Percentiles rank a stretch among this genome's conserved stretches.
Evolutionary conservation across 2,329 filamentous ascomycete genomes (phyloP).

Genomic region (Pseudogymnoascus sp.): DNA sequence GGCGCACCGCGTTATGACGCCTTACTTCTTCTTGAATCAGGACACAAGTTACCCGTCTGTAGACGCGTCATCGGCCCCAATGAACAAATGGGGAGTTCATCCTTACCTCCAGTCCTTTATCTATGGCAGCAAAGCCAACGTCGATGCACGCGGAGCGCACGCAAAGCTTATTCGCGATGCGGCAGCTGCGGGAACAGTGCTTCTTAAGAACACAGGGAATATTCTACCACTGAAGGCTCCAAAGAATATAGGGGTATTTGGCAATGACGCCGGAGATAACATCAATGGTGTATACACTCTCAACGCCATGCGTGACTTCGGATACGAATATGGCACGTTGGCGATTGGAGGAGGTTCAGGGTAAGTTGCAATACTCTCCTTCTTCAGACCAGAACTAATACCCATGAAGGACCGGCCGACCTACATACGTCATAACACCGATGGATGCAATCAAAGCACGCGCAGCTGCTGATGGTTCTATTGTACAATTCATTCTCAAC

Average conservation of each 20-base stretch:
- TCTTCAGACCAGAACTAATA: not conserved
- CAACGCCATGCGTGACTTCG: not conserved
- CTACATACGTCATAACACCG: slow-evolving; percentile 53
- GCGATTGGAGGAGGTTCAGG: slow-evolving; percentile 20
- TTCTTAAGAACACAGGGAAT: slow-evolving; percentile 51
- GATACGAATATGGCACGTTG: slow-evolving; percentile 16
- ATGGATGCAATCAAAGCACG: slow-evolving; percentile 44
- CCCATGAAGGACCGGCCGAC: slow-evolving; percentile 40
- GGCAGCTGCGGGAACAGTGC: slow-evolving; percentile 54
- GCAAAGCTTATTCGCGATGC: slow-evolving; percentile 47
- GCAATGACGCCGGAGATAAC: slow-evolving; percentile 38
- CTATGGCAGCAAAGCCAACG: slow-evolving; percentile 21
- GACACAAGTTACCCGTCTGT: slow-evolving; percentile 38
- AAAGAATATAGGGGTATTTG: slow-evolving; percentile 41
- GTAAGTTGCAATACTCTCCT: not conserved
- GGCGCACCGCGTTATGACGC: slow-evolving; percentile 51
- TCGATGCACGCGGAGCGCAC: slow-evolving; percentile 52
- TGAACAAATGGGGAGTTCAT: not conserved
- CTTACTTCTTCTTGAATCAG: slow-evolving; percentile 44
- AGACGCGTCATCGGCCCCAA: slow-evolving; percentile 36
- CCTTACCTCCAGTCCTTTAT: not conserved
- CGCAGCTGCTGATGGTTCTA: slow-evolving; percentile 9
- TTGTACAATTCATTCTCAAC: slow-evolving; percentile 15
- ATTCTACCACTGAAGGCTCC: slow-evolving; percentile 43
- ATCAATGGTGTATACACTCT: slow-evolving; percentile 26